Conservation (phyloP, 2,329 filamentous ascomycete species). For the Paramyrothecium roridum region DNA sequence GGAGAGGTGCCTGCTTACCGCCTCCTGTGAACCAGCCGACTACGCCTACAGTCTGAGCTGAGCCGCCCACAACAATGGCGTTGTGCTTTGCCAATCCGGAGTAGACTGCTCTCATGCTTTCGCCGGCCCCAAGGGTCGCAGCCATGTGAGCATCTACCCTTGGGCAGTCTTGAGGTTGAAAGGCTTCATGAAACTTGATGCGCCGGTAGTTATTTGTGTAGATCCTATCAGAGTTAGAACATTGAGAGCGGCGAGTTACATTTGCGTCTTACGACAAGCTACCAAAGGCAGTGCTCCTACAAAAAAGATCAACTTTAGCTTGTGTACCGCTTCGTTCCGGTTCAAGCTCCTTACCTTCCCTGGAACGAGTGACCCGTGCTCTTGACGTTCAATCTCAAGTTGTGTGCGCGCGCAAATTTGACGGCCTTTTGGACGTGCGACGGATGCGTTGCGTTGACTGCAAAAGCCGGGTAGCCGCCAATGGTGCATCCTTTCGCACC, state of each 20-base stretch:
- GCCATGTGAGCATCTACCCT: background rate
- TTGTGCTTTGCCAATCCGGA: conserved; percentile 1
- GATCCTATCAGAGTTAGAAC: background rate
- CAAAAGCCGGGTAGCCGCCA: conserved; percentile 31
- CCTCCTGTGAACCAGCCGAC: conserved; percentile 31
- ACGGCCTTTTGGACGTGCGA: conserved; percentile 18
- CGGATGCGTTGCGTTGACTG: conserved; percentile 20
- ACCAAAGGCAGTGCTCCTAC: conserved; percentile 1
- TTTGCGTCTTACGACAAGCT: conserved; percentile 4
- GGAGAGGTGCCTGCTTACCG: background rate
- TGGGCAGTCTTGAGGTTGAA: background rate
- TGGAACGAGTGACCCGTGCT: conserved; percentile 14
- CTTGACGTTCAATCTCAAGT: conserved; percentile 16
- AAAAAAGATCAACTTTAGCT: background rate
- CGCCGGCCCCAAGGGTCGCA: conserved; percentile 3
- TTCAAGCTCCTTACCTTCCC: background rate
- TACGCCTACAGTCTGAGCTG: conserved; percentile 12
- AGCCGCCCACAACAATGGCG: conserved; percentile 3
- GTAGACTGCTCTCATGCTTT: conserved; percentile 3
- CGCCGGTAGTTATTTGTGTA: conserved; percentile 3
- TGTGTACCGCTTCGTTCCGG: background rate
- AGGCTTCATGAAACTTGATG: conserved; percentile 5
- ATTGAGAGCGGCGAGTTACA: background rate
- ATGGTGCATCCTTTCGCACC: conserved; percentile 32
- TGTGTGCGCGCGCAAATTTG: conserved; percentile 25